A percentile compares a stretch with the other conserved stretches of the same genome.
phyloP scores from a whole-genome alignment of 1,284 basidiomycete species.

The Chalciporus sp. region DNA sequence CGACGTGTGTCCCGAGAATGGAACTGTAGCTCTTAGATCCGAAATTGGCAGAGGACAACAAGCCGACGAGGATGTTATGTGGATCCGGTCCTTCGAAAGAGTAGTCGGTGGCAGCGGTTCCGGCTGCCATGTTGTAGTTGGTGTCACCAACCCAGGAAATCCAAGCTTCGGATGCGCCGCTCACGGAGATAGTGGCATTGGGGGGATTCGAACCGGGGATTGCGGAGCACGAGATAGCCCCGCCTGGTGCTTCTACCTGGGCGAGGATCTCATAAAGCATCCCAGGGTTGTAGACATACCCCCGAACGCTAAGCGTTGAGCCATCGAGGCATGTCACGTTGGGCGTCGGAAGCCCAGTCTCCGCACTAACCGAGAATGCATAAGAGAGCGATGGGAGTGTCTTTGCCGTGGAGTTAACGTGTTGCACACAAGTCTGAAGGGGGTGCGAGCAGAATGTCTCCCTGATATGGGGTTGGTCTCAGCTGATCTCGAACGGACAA shows the following conservation, averaged over 20 bases:
- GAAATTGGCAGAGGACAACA: constrained; percentile 40
- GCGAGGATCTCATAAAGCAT: constrained; percentile 73
- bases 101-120: constrained; percentile 54
- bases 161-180: constrained; percentile 50
- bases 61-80: constrained; percentile 46
- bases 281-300: constrained; percentile 52
- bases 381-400: constrained; percentile 48
- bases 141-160: constrained; percentile 73
- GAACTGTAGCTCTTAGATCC: constrained; percentile 33
- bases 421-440: constrained; percentile 58
- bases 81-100: constrained; percentile 67
- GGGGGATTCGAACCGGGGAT: constrained; percentile 28
- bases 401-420: constrained; percentile 42
- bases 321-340: constrained; percentile 63
- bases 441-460: constrained; percentile 74
- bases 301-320: constrained; percentile 57
- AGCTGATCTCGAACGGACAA: neutral
- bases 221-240: constrained; percentile 38
- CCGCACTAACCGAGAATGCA: constrained; percentile 50
- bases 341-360: constrained; percentile 53
- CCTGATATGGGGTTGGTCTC: constrained; percentile 35
- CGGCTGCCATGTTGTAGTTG: constrained; percentile 64
- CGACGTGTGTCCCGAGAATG: constrained; percentile 49
- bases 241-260: constrained; percentile 41
- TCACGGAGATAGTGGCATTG: constrained; percentile 60